Base-by-base conservation (phyloP, 306 rosid species). In the Mucuna pruriens region DNA sequence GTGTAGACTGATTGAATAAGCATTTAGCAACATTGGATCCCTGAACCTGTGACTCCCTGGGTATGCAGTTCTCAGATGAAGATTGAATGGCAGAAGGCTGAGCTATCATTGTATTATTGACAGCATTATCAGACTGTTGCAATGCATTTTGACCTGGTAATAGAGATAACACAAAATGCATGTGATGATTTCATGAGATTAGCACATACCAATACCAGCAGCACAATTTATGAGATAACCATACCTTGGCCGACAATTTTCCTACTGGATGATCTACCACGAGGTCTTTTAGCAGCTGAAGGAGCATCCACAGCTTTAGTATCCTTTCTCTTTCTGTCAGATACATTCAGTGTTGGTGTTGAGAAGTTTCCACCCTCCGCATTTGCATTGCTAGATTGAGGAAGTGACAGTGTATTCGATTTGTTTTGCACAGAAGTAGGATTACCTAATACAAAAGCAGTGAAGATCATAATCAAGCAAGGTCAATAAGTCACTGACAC, bases 21-120 rank as follows among this genome's bases (percentile, higher is more conserved):
- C 97, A 90, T 82, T 94, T 94, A 25, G 81, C 93, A 72, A 91
- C 92, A 63, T 86, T 84, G 36, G 97, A 92, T 20, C 91, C 96
- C 48, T 84, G 88, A 29, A 77, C 83, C 33, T 78, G 85, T 6
- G 88, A 77, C 16, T 66, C 86, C 9, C 62, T 74, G 42, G 91
- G 86, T 42, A 78, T 77, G 81, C 62, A 57, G 38, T 84, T 86
- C 36, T 55, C 76, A 2, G 83, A 76, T 46, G 88, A 84, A 73
- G 94, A 80, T 34, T 77, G 90, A 65, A 80, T 64, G 66, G 80
- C 87, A 25, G 69, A 74, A 58, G 90, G 86, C 29, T 63, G 90
- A 68, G 73, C 76, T 72, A 66, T 79, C 74, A 76, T 71, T 82
- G 81, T 81, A 85, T 34, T 70, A 68, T 80, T 58, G 25, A 55